A percentile compares a stretch with the other conserved stretches of the same genome.
Conservation (phyloP, 106 monocot genomes). For the Dioscorea dumetorum region DNA sequence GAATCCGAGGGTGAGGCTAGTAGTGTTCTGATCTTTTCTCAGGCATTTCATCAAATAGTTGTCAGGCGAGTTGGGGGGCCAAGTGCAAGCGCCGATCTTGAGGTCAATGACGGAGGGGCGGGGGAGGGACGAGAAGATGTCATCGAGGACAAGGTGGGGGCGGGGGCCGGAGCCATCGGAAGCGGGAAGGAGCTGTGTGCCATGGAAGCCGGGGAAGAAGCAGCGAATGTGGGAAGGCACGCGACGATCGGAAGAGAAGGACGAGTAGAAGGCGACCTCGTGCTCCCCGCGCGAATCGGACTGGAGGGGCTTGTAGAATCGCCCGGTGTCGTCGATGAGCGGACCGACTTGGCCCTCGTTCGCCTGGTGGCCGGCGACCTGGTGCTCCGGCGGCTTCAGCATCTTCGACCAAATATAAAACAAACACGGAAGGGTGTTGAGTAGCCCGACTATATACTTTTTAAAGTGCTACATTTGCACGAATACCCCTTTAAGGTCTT, state of each 20-base stretch:
- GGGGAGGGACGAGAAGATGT: slow-evolving; percentile 27
- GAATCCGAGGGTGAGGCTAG: slow-evolving; percentile 55
- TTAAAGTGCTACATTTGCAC: too few relatives aligned
- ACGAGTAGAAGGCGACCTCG: slow-evolving; percentile 69
- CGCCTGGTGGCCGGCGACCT: slow-evolving; percentile 73
- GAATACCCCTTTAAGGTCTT: too few relatives aligned
- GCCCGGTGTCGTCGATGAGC: slow-evolving; percentile 50
- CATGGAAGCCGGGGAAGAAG: slow-evolving; percentile 77
- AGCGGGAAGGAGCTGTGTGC: slow-evolving; percentile 35
- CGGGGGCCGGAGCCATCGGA: slow-evolving; percentile 31
- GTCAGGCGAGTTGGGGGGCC: slow-evolving; percentile 38
- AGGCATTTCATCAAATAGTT: slow-evolving; percentile 52
- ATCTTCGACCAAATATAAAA: slow-evolving; percentile 2
- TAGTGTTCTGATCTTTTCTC: slow-evolving; percentile 43
- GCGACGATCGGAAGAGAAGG: slow-evolving; percentile 37
- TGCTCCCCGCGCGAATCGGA: slow-evolving; percentile 40
- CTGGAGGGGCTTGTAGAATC: slow-evolving; percentile 87
- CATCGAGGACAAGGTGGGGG: slow-evolving; percentile 63
- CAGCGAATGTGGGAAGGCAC: slow-evolving; percentile 30
- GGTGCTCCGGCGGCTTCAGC: slow-evolving; percentile 62
- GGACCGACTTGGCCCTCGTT: slow-evolving; percentile 45
- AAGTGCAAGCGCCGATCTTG: slow-evolving; percentile 82
- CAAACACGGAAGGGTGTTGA: too few relatives aligned
- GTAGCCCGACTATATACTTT: too few relatives aligned
- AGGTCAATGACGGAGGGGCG: slow-evolving; percentile 57